Evolutionary conservation across 2,329 filamentous ascomycete genomes (phyloP).

Genomic region (Didymella pinodella): DNA sequence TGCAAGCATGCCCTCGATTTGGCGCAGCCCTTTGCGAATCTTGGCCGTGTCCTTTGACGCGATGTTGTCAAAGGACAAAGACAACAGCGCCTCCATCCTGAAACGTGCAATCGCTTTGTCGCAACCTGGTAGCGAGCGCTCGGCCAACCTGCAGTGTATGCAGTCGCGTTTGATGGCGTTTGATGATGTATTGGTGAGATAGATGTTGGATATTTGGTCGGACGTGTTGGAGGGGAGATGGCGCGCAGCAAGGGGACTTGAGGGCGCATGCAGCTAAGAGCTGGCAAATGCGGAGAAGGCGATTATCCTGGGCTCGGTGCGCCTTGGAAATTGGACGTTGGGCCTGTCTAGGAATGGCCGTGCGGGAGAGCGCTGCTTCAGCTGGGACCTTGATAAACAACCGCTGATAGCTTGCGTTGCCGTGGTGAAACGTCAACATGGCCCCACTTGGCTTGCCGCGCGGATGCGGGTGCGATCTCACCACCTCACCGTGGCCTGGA

Average conservation of each 20-base stretch:
- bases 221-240: neutral
- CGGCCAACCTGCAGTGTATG: slow-evolving; percentile 7
- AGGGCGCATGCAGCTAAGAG: slow-evolving; percentile 37
- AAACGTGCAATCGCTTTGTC: slow-evolving; percentile 15
- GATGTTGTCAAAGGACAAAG: slow-evolving; percentile 94
- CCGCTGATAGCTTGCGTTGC: slow-evolving; percentile 23
- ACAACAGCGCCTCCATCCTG: slow-evolving; percentile 87
- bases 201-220: slow-evolving; percentile 10
- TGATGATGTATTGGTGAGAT: slow-evolving; percentile 14
- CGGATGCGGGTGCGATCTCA: slow-evolving; percentile 16
- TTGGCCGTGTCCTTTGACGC: slow-evolving; percentile 90
- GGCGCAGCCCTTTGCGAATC: slow-evolving; percentile 90
- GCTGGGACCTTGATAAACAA: slow-evolving; percentile 22
- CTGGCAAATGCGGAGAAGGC: slow-evolving; percentile 37
- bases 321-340: slow-evolving; percentile 24
- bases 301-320: slow-evolving; percentile 29
- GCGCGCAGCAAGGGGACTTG: slow-evolving; percentile 25
- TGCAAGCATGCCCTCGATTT: slow-evolving; percentile 91
- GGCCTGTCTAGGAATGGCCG: slow-evolving; percentile 24
- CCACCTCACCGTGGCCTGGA: slow-evolving; percentile 7
- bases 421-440: slow-evolving; percentile 7
- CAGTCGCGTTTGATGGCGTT: slow-evolving; percentile 5
- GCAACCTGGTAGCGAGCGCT: slow-evolving; percentile 11
- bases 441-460: slow-evolving; percentile 19
- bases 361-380: slow-evolving; percentile 24